Percentiles rank a stretch among this genome's conserved stretches.
Evolutionary conservation across 352 stramenopile species (phyloP).

Genomic region (Phytopythium vexans): DNA sequence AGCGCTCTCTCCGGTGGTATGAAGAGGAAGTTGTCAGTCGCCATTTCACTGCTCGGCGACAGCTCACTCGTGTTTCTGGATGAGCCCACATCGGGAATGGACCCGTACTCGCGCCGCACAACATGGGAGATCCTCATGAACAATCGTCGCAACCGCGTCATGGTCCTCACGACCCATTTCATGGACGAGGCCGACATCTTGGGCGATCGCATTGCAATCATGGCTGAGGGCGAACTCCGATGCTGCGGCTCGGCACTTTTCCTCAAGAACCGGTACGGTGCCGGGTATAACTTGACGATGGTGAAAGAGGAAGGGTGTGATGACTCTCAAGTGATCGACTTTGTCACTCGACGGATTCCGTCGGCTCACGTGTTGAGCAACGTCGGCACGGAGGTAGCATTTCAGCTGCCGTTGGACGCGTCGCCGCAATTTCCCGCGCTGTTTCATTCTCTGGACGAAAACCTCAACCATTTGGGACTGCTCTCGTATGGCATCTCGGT

Average conservation of each 20-base stretch:
- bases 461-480: slow-evolving; percentile 32
- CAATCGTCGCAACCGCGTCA: too few relatives aligned
- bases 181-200: too few relatives aligned
- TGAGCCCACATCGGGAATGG: too few relatives aligned
- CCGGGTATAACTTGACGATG: slow-evolving; percentile 58
- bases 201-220: too few relatives aligned
- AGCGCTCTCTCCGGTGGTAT: too few relatives aligned
- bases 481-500: slow-evolving; percentile 87
- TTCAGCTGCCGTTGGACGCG: slow-evolving; percentile 65
- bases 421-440: slow-evolving; percentile 59
- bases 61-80: too few relatives aligned
- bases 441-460: slow-evolving; percentile 62
- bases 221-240: too few relatives aligned
- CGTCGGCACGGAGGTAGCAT: slow-evolving; percentile 74
- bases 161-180: too few relatives aligned
- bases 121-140: too few relatives aligned
- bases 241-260: slow-evolving; percentile 74
- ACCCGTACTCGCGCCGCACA: too few relatives aligned
- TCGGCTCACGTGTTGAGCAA: slow-evolving; percentile 66
- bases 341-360: slow-evolving; percentile 36
- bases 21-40: too few relatives aligned
- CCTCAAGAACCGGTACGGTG: slow-evolving; percentile 69
- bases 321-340: slow-evolving; percentile 31
- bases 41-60: too few relatives aligned
- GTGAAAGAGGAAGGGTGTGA: slow-evolving; percentile 38